phyloP scores from a whole-genome alignment of 257 asterid genomes.

The Haberlea rhodopensis region DNA sequence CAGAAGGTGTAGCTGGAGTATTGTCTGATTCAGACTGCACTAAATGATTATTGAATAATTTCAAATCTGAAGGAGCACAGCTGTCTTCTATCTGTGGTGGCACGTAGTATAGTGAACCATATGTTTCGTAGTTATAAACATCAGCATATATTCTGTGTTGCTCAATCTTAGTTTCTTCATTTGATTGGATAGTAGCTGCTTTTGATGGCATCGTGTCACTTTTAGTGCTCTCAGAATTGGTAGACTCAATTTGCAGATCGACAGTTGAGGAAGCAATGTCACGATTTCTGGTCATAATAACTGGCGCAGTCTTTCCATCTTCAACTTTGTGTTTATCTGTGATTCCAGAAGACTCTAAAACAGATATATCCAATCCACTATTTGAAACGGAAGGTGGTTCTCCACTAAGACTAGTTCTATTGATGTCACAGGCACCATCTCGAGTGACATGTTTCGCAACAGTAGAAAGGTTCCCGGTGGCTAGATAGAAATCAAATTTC shows the following conservation, averaged over 20 bases:
- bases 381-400: conserved; percentile 32
- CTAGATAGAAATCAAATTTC: conserved; percentile 81
- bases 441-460: conserved; percentile 45
- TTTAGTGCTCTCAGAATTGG: conserved; percentile 36
- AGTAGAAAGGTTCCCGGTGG: conserved; percentile 87
- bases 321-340: conserved; percentile 38
- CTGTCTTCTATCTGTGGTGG: conserved; percentile 56
- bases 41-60: conserved; percentile 37
- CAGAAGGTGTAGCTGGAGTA: conserved; percentile 42
- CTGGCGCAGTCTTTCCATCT: conserved; percentile 43
- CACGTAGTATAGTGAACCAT: conserved; percentile 60
- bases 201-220: conserved; percentile 36
- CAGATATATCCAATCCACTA: conserved; percentile 39
- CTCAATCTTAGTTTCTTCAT: conserved; percentile 32
- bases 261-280: conserved; percentile 30
- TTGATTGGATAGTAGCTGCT: conserved; percentile 35
- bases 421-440: conserved; percentile 42
- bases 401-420: conserved; percentile 37
- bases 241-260: conserved; percentile 35
- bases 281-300: conserved; percentile 26
- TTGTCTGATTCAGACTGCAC: conserved; percentile 41
- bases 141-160: conserved; percentile 25
- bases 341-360: conserved; percentile 42
- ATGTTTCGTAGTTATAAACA: conserved; percentile 36
- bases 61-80: conserved; percentile 36